Base-by-base conservation (phyloP, 495 filamentous ascomycete genomes). In the Lepraria neglecta region DNA sequence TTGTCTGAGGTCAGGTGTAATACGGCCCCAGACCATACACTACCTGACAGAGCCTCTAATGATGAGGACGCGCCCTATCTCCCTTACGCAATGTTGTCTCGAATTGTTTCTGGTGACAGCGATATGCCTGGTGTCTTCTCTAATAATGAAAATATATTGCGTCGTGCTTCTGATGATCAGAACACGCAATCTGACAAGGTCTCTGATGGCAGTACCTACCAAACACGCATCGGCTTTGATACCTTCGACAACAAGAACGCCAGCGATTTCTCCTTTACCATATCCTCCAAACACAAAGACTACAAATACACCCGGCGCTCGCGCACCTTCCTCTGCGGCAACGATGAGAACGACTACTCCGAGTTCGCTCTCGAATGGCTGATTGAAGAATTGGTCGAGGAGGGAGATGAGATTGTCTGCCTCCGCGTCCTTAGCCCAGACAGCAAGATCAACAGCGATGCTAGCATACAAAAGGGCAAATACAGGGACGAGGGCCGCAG, bases 321-420 rank as follows among this genome's bases (percentile, higher is more conserved):
- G 11, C 83, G 92, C 45, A 97, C 91, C 3, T 97, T 97, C 70
- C 83, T 97, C 67, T 92, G 91, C 57, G 94, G 94, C 2, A 90
- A 91, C 35, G 94, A 98, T 72, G 87, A 95, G 70, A 94, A 97
- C 67, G 85, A 90, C 60, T 97, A 97, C 74, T 96, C 92, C 21
- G 91, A 97, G 53, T 95, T 90, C 75, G 94, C 94, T 10, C 78
- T 98, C 14, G 85, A 95, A 70, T 98, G 92, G 91, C 80, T 97
- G 52, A 82, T 98, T 31, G 90, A 95, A 68, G 91, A 96, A 69
- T 77, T 97, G 64, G 92, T 97, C 24, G 92, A 97, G 67, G 94
- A 97, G 72, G 94, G 95, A 12, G 94, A 98, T 69, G 90, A 97
- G 74, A 89, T 98, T 56, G 86, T 98, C 40, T 98, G 94, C 73